Conservation (phyloP, 2,329 filamentous ascomycete genomes). For the Fusarium longipes region DNA sequence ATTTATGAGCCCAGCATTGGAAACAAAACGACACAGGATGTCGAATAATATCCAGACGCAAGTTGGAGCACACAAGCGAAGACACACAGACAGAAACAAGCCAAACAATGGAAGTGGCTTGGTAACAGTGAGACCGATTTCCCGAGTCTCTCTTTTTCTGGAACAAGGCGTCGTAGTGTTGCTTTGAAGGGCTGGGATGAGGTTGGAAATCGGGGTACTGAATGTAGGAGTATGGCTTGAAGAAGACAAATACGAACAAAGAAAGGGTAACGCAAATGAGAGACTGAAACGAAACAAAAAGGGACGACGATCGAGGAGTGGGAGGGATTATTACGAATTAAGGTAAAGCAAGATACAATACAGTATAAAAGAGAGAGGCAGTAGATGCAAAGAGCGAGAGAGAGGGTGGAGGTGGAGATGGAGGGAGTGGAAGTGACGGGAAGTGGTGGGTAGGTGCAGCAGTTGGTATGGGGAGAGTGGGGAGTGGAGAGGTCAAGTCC, state of each 20-base stretch:
- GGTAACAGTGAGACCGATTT: slow-evolving; percentile 32
- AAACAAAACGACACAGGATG: slow-evolving; percentile 39
- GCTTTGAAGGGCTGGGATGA: slow-evolving; percentile 5
- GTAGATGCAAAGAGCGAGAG: slow-evolving; percentile 4
- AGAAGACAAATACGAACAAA: slow-evolving; percentile 22
- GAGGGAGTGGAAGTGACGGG: slow-evolving; percentile 26
- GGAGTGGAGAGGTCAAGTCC: slow-evolving; percentile 25
- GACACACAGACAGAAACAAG: slow-evolving; percentile 19
- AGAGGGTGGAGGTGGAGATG: not conserved
- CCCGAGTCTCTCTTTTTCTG: slow-evolving; percentile 20
- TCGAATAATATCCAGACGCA: slow-evolving; percentile 35
- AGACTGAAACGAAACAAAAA: slow-evolving; percentile 13
- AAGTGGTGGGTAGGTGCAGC: slow-evolving; percentile 16
- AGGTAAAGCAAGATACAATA: slow-evolving; percentile 23
- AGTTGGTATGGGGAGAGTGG: slow-evolving; percentile 26
- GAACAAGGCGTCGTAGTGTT: slow-evolving; percentile 29
- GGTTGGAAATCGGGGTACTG: slow-evolving; percentile 25
- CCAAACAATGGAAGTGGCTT: slow-evolving; percentile 36
- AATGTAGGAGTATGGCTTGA: slow-evolving; percentile 8
- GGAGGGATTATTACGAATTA: slow-evolving; percentile 35
- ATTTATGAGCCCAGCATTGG: slow-evolving; percentile 47
- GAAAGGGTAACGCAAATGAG: slow-evolving; percentile 17
- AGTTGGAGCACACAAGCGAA: slow-evolving; percentile 33
- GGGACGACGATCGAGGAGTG: slow-evolving; percentile 19
- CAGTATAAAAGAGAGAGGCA: slow-evolving; percentile 19